Conservation (phyloP, 1,284 basidiomycete species). For the Cutaneotrichosporon sp. region DNA sequence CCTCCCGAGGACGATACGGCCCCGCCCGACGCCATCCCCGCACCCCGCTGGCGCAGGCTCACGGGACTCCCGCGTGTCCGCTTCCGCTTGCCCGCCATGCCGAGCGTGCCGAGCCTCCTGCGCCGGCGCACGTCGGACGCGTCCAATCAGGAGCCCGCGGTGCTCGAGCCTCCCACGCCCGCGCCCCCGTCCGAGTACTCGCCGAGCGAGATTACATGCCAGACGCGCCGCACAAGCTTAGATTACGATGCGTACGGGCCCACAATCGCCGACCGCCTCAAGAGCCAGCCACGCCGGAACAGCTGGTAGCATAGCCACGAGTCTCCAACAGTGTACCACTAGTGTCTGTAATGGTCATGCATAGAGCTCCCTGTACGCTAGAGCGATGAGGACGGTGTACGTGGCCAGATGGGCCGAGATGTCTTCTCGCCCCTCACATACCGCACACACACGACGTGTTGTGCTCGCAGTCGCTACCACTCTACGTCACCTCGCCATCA, state of each 20-base stretch:
- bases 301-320: neutral
- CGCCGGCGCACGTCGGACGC: neutral
- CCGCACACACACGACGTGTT: neutral
- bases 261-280: neutral
- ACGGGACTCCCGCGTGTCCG: neutral
- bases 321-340: neutral
- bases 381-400: no score
- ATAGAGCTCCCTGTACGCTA: neutral
- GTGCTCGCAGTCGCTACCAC: neutral
- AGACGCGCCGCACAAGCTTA: neutral
- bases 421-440: no score
- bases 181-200: neutral
- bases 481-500: neutral
- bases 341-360: neutral
- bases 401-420: no score
- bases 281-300: neutral
- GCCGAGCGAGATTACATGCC: neutral
- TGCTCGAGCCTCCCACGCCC: neutral
- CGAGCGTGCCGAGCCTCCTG: neutral
- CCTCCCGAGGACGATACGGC: neutral
- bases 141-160: neutral
- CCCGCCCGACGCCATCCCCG: neutral
- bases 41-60: neutral
- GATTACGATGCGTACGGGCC: constrained; percentile 6
- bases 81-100: neutral